Percentiles rank a stretch among this genome's conserved stretches.
These are phyloP conservation scores for Hymenotorrendiella dingleyae DNA, from an alignment of 2,329 filamentous ascomycete genomes.

Conservation along the genomic window DNA sequence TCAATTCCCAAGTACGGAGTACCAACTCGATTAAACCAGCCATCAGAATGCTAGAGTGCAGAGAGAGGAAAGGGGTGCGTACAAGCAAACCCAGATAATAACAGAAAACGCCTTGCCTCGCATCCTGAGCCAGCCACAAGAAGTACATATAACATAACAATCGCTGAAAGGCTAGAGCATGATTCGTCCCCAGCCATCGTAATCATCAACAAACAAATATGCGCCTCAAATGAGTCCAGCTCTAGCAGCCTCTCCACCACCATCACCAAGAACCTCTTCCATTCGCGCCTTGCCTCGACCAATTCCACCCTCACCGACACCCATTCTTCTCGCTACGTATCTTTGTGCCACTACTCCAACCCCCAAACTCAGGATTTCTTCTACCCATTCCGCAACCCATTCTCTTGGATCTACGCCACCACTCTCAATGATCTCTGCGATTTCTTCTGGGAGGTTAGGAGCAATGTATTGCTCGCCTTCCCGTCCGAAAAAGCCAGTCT, in stretches of 20 bases:
- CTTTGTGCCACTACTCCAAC: slow-evolving; percentile 87
- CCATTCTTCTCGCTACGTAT: slow-evolving; percentile 93
- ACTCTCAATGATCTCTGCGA: slow-evolving; percentile 72
- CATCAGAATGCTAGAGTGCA: too few relatives aligned
- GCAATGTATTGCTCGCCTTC: slow-evolving; percentile 42
- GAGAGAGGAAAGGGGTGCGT: too few relatives aligned
- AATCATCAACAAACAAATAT: too few relatives aligned
- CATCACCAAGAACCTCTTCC: slow-evolving; percentile 50
- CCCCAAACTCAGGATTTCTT: slow-evolving; percentile 72
- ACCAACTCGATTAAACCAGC: too few relatives aligned
- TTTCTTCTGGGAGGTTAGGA: slow-evolving; percentile 68
- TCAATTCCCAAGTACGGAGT: too few relatives aligned
- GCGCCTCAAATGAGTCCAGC: slow-evolving; percentile 40
- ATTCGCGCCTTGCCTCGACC: slow-evolving; percentile 56
- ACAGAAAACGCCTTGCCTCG: too few relatives aligned
- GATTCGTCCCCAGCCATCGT: too few relatives aligned
- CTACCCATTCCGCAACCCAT: slow-evolving; percentile 97
- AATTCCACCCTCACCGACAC: slow-evolving; percentile 74
- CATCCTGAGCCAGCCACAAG: too few relatives aligned
- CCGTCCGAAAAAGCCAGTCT: slow-evolving; percentile 31
- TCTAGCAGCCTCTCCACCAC: slow-evolving; percentile 53
- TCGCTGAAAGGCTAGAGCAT: too few relatives aligned
- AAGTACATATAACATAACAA: too few relatives aligned
- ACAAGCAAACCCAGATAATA: too few relatives aligned
- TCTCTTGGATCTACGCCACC: slow-evolving; percentile 84